Percentiles rank a stretch among this genome's conserved stretches.
These are phyloP conservation scores for Fusarium sp. DNA, from an alignment of 2,329 filamentous ascomycete species.

Conservation along the genomic window DNA sequence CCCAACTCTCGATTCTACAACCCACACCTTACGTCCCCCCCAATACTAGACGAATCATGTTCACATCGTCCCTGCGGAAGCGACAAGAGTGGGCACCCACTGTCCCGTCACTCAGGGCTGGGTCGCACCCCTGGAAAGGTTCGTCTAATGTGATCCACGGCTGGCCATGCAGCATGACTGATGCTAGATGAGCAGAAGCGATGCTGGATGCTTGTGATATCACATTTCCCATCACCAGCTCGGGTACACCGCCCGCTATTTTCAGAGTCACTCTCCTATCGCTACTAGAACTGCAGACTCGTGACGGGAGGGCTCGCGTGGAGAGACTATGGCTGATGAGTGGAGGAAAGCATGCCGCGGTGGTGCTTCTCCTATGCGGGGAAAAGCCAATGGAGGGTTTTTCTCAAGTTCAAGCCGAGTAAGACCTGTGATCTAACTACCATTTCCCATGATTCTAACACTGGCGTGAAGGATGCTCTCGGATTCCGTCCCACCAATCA, in stretches of 20 bases:
- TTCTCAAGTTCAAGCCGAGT: constrained; percentile 57
- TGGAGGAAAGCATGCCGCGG: constrained; percentile 54
- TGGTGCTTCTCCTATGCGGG: constrained; percentile 59
- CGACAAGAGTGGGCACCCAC: constrained; percentile 52
- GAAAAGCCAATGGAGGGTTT: constrained; percentile 50
- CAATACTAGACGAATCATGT: constrained; percentile 44
- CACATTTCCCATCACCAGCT: constrained; percentile 51
- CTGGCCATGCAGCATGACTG: background rate
- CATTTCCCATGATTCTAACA: background rate
- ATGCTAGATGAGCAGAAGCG: constrained; percentile 51
- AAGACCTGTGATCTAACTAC: constrained; percentile 44
- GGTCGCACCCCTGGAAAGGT: constrained; percentile 45
- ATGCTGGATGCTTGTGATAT: constrained; percentile 60
- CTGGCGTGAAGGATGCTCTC: constrained; percentile 47
- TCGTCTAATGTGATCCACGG: constrained; percentile 20
- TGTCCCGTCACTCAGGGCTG: constrained; percentile 37
- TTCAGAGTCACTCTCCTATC: constrained; percentile 58
- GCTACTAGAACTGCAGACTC: constrained; percentile 50
- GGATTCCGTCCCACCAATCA: constrained; percentile 52
- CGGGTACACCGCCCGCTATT: constrained; percentile 3
- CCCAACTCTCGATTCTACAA: background rate
- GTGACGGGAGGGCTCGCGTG: constrained; percentile 49
- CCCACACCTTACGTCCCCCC: background rate
- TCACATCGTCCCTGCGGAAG: constrained; percentile 55
- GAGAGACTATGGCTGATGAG: constrained; percentile 57